These are phyloP conservation scores for Tilletia caries DNA, from an alignment of 1,284 basidiomycete species.

Conservation along the genomic window DNA sequence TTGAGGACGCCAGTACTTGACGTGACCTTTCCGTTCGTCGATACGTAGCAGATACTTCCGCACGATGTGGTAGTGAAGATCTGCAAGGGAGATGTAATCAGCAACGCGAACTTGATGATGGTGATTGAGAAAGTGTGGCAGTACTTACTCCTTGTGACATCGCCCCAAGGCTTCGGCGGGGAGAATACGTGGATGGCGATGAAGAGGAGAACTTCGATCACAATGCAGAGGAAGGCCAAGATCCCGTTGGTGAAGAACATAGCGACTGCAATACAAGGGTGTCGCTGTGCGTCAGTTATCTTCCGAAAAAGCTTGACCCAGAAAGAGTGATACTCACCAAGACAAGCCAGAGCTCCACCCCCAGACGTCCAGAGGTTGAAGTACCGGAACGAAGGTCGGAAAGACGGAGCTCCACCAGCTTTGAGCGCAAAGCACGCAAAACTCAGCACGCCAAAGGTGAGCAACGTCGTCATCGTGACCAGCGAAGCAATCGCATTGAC, in stretches of 20 bases:
- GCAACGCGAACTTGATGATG: neutral
- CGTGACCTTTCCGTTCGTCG: conserved; percentile 52
- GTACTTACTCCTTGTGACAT: conserved; percentile 41
- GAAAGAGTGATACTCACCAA: conserved; percentile 19
- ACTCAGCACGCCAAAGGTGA: conserved; percentile 50
- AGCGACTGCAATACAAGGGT: conserved; percentile 17
- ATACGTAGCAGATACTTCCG: conserved; percentile 51
- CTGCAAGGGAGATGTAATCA: neutral
- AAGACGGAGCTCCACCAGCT: conserved; percentile 52
- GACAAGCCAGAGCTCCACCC: conserved; percentile 40
- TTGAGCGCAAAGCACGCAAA: conserved; percentile 52
- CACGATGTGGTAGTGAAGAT: conserved; percentile 51
- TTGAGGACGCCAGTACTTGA: conserved; percentile 54
- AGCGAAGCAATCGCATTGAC: conserved; percentile 52
- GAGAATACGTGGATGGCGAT: conserved; percentile 49
- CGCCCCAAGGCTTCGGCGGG: conserved; percentile 53
- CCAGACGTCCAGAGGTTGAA: conserved; percentile 53
- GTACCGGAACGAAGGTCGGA: conserved; percentile 53
- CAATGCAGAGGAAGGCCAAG: conserved; percentile 41
- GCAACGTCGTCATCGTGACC: conserved; percentile 52
- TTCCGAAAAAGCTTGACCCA: too few species aligned
- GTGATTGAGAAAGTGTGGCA: neutral
- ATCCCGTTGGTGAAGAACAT: conserved; percentile 50
- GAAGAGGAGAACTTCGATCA: conserved; percentile 45
- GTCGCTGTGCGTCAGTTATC: too few species aligned